These are phyloP conservation scores for Chrysanthemum makinoi DNA, from an alignment of 129 eudicot species.

Conservation along the genomic window DNA sequence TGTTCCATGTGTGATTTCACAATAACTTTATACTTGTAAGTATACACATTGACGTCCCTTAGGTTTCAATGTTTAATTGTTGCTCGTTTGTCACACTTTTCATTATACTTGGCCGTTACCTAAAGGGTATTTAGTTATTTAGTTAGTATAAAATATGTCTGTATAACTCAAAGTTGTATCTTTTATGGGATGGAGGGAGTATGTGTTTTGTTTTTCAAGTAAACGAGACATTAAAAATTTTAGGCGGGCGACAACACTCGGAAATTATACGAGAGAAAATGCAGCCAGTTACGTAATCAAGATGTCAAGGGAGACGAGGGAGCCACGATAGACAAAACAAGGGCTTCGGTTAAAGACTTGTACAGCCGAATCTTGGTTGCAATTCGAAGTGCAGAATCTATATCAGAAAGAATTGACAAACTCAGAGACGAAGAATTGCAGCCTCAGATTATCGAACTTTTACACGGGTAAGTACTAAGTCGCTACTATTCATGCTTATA, in stretches of 20 bases:
- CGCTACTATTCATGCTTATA: neutral
- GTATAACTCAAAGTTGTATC: neutral
- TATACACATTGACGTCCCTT: no score
- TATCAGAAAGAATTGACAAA: slow-evolving; percentile 77
- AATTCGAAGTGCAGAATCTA: slow-evolving; percentile 90
- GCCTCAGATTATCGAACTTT: slow-evolving; percentile 82
- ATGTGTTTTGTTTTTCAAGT: slow-evolving; percentile 1
- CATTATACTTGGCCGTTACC: no score
- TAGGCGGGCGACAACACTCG: slow-evolving; percentile 87
- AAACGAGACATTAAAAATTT: slow-evolving; percentile 1
- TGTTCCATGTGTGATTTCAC: no score
- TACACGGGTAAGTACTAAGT: slow-evolving; percentile 70
- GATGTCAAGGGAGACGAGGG: slow-evolving; percentile 88
- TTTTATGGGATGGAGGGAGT: neutral
- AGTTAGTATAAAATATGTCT: neutral
- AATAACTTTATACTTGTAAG: no score
- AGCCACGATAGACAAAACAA: slow-evolving; percentile 68
- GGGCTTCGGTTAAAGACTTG: slow-evolving; percentile 85
- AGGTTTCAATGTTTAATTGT: no score
- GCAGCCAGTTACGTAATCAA: slow-evolving; percentile 74
- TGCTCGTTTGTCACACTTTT: no score
- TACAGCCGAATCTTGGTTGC: slow-evolving; percentile 90
- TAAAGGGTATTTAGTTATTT: neutral
- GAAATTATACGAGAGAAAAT: slow-evolving; percentile 78
- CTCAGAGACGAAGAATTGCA: slow-evolving; percentile 85